Percentiles rank a stretch among this genome's conserved stretches.
phyloP scores from a whole-genome alignment of 1,284 basidiomycete species.

The Farysia itapuensis region DNA sequence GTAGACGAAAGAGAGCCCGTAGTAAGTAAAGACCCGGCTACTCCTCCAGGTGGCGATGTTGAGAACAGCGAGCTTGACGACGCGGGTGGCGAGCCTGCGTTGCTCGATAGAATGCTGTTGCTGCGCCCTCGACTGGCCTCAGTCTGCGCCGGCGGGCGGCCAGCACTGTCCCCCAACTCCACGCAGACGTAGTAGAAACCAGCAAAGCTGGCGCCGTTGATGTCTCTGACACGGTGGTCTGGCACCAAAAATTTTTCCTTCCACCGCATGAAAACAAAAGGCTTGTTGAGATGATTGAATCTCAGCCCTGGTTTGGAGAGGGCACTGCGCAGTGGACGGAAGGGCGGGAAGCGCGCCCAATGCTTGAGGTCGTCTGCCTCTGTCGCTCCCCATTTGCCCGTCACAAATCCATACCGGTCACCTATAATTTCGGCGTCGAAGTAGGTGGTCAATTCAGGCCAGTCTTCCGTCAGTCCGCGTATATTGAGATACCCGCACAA shows the following conservation, averaged over 20 bases:
- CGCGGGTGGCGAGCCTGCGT: not conserved
- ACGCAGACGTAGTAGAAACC: constrained; percentile 79
- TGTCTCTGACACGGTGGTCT: constrained; percentile 87
- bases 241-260: constrained; percentile 95
- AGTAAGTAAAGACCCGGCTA: too few relatives aligned
- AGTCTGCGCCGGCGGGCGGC: not conserved
- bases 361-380: constrained; percentile 54
- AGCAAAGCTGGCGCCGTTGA: constrained; percentile 91
- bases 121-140: constrained; percentile 7
- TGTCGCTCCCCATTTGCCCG: constrained; percentile 55
- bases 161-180: constrained; percentile 63
- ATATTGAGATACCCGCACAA: constrained; percentile 58
- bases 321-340: constrained; percentile 28
- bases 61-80: not conserved
- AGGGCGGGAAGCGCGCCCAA: constrained; percentile 51
- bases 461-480: constrained; percentile 56
- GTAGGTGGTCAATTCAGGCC: constrained; percentile 58
- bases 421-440: constrained; percentile 59
- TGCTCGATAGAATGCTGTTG: constrained; percentile 1
- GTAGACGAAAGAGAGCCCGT: not conserved
- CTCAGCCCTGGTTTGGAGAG: constrained; percentile 30
- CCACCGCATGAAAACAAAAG: constrained; percentile 83
- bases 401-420: constrained; percentile 44
- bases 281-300: constrained; percentile 48
- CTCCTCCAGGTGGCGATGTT: constrained; percentile 5